A percentile compares a stretch with the other conserved stretches of the same genome.
Evolutionary conservation across 371 early-diverging fungal species (phyloP).

Genomic region (Umbelopsis sp.): DNA sequence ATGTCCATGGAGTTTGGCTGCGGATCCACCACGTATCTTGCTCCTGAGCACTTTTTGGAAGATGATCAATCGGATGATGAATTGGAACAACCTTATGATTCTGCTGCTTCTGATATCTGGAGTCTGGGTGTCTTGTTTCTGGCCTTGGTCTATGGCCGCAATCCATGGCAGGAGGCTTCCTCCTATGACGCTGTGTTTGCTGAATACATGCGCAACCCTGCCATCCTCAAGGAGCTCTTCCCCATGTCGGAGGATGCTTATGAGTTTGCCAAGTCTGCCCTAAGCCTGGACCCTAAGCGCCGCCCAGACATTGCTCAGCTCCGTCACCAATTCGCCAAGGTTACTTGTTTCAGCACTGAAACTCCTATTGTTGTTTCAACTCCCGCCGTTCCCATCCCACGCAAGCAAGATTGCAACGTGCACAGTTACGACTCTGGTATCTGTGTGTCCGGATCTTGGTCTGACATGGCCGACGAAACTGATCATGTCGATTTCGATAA

Average conservation of each 20-base stretch:
- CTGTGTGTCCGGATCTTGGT: constrained; percentile 41
- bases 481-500: constrained; percentile 23
- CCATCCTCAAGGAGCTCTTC: constrained; percentile 51
- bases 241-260: constrained; percentile 43
- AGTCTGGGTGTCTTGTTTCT: constrained; percentile 75
- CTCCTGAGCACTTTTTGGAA: constrained; percentile 62
- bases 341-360: constrained; percentile 23
- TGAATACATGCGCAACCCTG: constrained; percentile 51
- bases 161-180: constrained; percentile 79
- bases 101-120: constrained; percentile 80
- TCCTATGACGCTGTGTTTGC: constrained; percentile 54
- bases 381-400: constrained; percentile 13
- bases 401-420: constrained; percentile 23
- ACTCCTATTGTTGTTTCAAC: constrained; percentile 40
- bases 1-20: constrained; percentile 76
- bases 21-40: constrained; percentile 73
- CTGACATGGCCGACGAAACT: constrained; percentile 46
- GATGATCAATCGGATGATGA: constrained; percentile 28
- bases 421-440: constrained; percentile 46
- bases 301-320: constrained; percentile 37
- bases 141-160: constrained; percentile 75
- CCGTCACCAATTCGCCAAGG: constrained; percentile 27
- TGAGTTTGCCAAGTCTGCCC: constrained; percentile 36
- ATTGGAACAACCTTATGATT: constrained; percentile 52
- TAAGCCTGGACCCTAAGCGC: constrained; percentile 29